Evolutionary conservation across 257 asterid genomes (phyloP), one percentile per base, ranked within the genome.

Genomic region (Lantana camara): DNA sequence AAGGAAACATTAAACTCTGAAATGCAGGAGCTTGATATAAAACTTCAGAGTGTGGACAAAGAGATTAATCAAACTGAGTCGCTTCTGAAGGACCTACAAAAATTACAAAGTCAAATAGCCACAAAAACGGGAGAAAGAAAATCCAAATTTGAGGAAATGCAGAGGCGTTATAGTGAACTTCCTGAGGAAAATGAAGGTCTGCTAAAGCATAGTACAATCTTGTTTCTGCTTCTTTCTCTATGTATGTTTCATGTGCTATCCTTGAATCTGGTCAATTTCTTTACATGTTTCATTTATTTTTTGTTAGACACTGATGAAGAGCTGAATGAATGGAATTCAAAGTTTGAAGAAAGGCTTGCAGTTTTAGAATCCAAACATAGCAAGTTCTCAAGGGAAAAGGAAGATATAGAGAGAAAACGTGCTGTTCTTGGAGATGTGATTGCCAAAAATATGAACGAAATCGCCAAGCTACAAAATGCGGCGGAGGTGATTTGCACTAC

Each of bases 291-390:
- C 27, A 44, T 42, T 21, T 22, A 22, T 64, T 57, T 55, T 70
- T 10, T 35, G 4, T 38, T 68, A 94, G 99, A 94, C 77, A 86
- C 99, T 63, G 96, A 94, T 79, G 97, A 90, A 84, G 93, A 94
- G 70, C 73, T 94, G 72, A 84, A 70, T 74, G 97, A 88, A 74
- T 94, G 97, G 97, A 90, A 84, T 76, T 79, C 83, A 73, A 85
- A 86, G 84, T 94, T 88, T 76, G 96, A 90, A 56, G 89, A 90
- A 57, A 80, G 79, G 73, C 75, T 94, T 63, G 85, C 83, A 57
- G 71, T 78, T 24, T 66, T 90, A 68, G 87, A 80, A 67, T 67
- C 85, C 53, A 90, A 77, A 67, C 42, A 46, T 70, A 62, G 69
- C 75, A 86, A 94, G 88, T 68, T 88, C 74, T 74, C 45, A 53